These are phyloP conservation scores for Aspergillus sp. DNA, from an alignment of 2,329 filamentous ascomycete species.

Conservation along the genomic window DNA sequence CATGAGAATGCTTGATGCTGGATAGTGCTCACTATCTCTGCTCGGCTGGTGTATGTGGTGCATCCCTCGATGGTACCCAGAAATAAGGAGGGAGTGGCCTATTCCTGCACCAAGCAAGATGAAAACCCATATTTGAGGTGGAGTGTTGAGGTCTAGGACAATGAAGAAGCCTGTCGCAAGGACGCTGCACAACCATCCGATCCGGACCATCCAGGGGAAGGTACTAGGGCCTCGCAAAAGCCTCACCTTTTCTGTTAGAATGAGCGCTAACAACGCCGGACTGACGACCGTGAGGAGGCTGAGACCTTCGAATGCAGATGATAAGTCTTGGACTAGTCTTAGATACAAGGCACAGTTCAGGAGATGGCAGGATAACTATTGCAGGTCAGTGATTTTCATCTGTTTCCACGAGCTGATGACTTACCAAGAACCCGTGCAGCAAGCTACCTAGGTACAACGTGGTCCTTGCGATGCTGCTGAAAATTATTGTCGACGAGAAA, in stretches of 20 bases:
- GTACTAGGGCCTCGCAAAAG: constrained; percentile 10
- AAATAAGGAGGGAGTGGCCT: constrained; percentile 46
- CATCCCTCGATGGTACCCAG: constrained; percentile 42
- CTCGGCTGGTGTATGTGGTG: constrained; percentile 28
- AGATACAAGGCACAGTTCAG: constrained; percentile 49
- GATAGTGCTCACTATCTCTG: not conserved
- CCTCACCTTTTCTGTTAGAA: constrained; percentile 22
- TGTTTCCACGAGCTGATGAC: constrained; percentile 16
- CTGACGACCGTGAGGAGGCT: constrained; percentile 41
- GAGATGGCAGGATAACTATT: constrained; percentile 44
- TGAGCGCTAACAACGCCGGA: constrained; percentile 25
- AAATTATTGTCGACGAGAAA: constrained; percentile 41
- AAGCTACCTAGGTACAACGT: constrained; percentile 46
- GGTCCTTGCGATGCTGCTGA: constrained; percentile 36
- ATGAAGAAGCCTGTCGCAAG: constrained; percentile 42
- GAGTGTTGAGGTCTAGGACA: constrained; percentile 37
- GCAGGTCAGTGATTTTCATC: not conserved
- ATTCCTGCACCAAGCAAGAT: constrained; percentile 43
- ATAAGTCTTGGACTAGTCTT: constrained; percentile 37
- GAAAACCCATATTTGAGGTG: constrained; percentile 37
- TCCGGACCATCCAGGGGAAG: constrained; percentile 46
- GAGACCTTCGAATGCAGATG: constrained; percentile 39
- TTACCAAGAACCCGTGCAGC: constrained; percentile 47
- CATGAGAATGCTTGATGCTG: constrained; percentile 35
- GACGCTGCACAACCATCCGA: constrained; percentile 44